Evolutionary conservation across 441 rosid genomes (phyloP).

Genomic region (Euphorbia schlechtendalii): DNA sequence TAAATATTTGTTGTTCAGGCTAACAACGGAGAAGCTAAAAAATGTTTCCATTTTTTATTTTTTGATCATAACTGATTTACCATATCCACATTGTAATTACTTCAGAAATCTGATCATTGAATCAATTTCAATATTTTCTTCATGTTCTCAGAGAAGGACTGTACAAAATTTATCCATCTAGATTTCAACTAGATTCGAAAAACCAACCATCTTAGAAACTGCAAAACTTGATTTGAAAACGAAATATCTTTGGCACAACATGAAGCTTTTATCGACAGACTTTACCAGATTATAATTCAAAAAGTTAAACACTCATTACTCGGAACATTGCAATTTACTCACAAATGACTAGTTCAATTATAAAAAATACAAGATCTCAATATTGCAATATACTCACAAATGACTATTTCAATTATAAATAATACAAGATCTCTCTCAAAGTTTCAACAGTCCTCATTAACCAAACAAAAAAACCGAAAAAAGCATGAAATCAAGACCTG

Average conservation of each 20-base stretch:
- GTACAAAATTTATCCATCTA: neutral
- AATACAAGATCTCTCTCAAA: neutral
- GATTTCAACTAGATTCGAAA: neutral
- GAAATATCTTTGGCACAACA: neutral
- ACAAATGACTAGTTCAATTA: no score
- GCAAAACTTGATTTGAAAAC: no score
- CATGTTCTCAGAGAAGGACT: no score
- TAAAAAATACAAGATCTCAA: no score
- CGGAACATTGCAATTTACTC: no score
- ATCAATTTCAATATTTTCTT: no score
- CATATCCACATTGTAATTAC: neutral
- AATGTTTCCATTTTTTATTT: neutral
- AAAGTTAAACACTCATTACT: no score
- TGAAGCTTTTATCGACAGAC: no score
- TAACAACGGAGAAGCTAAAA: neutral
- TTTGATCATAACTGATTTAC: neutral
- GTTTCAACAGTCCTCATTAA: neutral
- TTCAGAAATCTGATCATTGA: no score
- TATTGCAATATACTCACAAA: no score
- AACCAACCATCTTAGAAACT: neutral
- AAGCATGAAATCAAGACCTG: slow-evolving; percentile 37
- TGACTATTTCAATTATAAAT: neutral
- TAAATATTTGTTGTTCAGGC: no score
- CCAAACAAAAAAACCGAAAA: neutral
- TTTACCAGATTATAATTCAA: no score